These are phyloP conservation scores for Phoenix roebelenii DNA, from an alignment of 176 grass and related monocot genomes.

Conservation along the genomic window DNA sequence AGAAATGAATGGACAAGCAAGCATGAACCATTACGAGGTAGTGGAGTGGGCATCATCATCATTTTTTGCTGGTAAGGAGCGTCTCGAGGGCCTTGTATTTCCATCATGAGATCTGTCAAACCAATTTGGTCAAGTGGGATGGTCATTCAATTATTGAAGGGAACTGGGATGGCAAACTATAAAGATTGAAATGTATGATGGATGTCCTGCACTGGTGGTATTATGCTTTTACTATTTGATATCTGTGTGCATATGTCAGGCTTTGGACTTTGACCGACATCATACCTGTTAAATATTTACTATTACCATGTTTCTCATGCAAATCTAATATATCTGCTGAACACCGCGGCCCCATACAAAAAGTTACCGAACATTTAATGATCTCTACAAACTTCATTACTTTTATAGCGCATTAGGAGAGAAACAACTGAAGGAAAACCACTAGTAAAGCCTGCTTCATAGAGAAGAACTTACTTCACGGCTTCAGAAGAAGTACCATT, in stretches of 20 bases:
- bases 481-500: constrained; percentile 39
- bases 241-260: no score
- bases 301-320: neutral
- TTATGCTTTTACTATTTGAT: no score
- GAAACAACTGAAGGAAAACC: constrained; percentile 1
- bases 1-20: no score
- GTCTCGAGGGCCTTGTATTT: constrained; percentile 22
- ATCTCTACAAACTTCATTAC: no score
- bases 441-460: neutral
- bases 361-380: no score
- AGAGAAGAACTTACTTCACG: constrained; percentile 40
- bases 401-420: neutral
- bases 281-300: no score
- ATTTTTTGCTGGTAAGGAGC: constrained; percentile 22
- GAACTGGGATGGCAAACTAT: no score
- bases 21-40: no score
- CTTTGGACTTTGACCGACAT: no score
- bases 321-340: neutral
- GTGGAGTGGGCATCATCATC: constrained; percentile 47
- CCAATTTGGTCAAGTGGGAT: neutral
- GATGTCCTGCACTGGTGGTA: no score
- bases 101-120: constrained; percentile 33
- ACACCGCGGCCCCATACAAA: no score
- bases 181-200: no score
- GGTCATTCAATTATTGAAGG: neutral